A percentile compares a stretch with the other conserved stretches of the same genome.
Conservation (phyloP, 1,284 basidiomycete species). For the Trichosporon asahii region DNA sequence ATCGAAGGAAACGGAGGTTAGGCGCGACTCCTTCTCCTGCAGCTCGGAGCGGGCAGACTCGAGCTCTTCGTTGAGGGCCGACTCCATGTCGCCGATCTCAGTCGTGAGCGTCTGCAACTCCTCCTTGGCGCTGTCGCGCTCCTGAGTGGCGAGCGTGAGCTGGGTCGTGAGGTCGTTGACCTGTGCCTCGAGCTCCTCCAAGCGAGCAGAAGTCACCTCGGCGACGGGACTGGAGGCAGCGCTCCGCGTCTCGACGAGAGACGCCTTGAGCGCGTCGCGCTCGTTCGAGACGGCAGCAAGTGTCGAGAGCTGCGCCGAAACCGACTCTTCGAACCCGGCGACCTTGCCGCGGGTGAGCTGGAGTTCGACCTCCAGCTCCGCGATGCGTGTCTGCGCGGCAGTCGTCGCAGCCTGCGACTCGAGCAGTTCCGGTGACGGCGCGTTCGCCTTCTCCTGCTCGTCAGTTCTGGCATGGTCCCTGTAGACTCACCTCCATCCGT, state of each 20-base stretch:
- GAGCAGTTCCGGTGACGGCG: neutral
- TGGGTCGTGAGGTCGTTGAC: neutral
- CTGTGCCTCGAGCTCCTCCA: conserved; percentile 11
- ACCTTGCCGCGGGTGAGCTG: conserved; percentile 7
- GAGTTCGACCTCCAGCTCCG: conserved; percentile 12
- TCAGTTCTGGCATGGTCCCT: neutral
- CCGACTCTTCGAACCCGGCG: conserved; percentile 4
- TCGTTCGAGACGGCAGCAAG: conserved; percentile 3
- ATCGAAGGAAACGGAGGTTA: neutral
- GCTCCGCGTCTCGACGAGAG: neutral
- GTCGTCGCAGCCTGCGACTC: conserved; percentile 11
- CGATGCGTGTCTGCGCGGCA: neutral
- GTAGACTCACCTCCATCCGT: conserved; percentile 21
- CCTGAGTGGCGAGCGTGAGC: neutral
- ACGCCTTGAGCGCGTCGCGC: conserved; percentile 10
- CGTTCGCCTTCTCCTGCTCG: neutral
- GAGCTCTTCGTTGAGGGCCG: conserved; percentile 15
- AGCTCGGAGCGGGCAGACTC: conserved; percentile 25
- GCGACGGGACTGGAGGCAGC: neutral
- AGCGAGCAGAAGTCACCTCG: neutral
- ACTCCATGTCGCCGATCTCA: conserved; percentile 21
- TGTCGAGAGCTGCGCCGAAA: neutral
- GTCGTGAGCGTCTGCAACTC: conserved; percentile 10
- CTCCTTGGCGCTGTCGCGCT: neutral
- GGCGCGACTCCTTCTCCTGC: conserved; percentile 10